These are phyloP conservation scores for Heracleum sosnowskyi DNA, from an alignment of 129 eudicot species.

Conservation along the genomic window DNA sequence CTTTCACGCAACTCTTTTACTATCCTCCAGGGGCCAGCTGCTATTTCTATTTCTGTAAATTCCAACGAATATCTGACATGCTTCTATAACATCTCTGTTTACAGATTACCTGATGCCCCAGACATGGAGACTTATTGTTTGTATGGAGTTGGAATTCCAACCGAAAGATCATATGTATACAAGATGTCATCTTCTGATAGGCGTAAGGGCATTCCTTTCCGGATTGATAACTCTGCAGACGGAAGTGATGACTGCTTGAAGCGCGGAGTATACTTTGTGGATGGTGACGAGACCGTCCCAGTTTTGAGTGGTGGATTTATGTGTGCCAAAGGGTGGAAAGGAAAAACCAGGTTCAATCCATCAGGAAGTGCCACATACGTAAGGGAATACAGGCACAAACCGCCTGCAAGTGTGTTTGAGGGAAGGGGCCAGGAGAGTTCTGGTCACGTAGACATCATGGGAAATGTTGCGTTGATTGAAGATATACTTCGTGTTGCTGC, in stretches of 20 bases:
- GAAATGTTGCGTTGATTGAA: conserved; percentile 64
- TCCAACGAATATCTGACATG: neutral
- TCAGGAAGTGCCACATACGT: conserved; percentile 52
- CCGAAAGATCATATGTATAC: conserved; percentile 80
- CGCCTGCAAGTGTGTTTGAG: conserved; percentile 56
- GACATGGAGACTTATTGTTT: conserved; percentile 74
- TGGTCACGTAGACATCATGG: conserved; percentile 73
- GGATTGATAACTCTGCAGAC: conserved; percentile 72
- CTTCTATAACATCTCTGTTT: neutral
- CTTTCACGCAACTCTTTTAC: neutral
- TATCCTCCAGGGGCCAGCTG: neutral
- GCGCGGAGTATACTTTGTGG: conserved; percentile 61
- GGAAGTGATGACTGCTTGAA: conserved; percentile 44
- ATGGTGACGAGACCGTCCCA: conserved; percentile 72
- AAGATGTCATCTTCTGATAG: conserved; percentile 55
- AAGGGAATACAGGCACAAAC: conserved; percentile 57
- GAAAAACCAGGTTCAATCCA: conserved; percentile 70
- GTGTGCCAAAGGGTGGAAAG: conserved; percentile 87
- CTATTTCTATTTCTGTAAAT: neutral
- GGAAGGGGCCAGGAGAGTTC: conserved; percentile 75
- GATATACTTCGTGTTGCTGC: conserved; percentile 82
- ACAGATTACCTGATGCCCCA: conserved; percentile 82
- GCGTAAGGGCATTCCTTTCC: conserved; percentile 68
- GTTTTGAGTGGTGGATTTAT: conserved; percentile 71
- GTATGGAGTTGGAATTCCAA: conserved; percentile 82